These are phyloP conservation scores for Salix brachista DNA, from an alignment of 345 rosid species.

Conservation along the genomic window DNA sequence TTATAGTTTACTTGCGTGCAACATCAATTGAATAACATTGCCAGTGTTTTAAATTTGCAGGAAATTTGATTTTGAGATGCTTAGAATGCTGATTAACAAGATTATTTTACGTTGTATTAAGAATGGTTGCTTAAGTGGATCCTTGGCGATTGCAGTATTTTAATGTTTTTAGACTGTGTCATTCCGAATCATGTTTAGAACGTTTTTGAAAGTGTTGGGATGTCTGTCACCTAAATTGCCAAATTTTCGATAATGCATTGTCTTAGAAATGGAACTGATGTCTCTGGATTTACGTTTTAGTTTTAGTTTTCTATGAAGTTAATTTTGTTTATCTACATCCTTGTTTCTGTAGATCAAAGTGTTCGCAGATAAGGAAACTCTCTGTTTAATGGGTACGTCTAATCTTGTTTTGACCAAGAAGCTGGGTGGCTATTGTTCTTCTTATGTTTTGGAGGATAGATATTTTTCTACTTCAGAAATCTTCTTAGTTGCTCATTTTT, in stretches of 20 bases:
- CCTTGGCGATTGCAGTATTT: neutral
- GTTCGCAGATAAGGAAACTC: conserved; percentile 64
- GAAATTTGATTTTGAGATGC: no score
- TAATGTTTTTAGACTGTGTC: neutral
- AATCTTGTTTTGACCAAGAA: neutral
- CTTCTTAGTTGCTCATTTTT: neutral
- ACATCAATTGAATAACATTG: neutral
- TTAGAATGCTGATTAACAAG: no score
- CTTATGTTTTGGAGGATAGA: neutral
- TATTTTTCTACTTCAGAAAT: neutral
- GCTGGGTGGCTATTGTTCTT: conserved; percentile 4
- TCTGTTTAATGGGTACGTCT: conserved; percentile 66
- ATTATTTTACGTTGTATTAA: neutral
- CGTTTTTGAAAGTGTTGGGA: neutral
- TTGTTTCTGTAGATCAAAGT: conserved; percentile 57
- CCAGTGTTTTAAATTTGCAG: neutral
- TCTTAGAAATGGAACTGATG: conserved; percentile 3
- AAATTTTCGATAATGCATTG: neutral
- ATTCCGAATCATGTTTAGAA: neutral
- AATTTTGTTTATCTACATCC: conserved; percentile 17
- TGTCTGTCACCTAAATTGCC: neutral
- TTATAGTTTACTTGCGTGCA: neutral
- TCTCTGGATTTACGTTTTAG: neutral
- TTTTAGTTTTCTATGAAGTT: neutral
- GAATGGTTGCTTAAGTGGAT: neutral